phyloP scores from a whole-genome alignment of 768 basidiomycete genomes.

The Lentinula boryana region DNA sequence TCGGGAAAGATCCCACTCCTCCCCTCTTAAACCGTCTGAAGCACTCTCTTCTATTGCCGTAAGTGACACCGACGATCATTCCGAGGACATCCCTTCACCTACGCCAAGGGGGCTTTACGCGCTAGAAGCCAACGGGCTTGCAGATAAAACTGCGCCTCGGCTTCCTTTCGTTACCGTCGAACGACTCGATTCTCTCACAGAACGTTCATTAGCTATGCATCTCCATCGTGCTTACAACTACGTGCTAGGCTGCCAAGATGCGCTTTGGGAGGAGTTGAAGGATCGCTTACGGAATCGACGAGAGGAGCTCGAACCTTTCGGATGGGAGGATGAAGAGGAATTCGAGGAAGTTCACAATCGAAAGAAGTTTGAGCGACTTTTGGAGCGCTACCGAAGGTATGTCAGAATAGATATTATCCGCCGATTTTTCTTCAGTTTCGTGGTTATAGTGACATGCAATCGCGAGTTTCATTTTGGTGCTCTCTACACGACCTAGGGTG shows the following conservation, averaged over 20 bases:
- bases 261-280: conserved; percentile 73
- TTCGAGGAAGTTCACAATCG: conserved; percentile 50
- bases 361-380: conserved; percentile 51
- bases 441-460: conserved; percentile 53
- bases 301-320: conserved; percentile 46
- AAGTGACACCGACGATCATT: conserved; percentile 8
- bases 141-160: conserved; percentile 31
- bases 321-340: conserved; percentile 70
- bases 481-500: conserved; percentile 55
- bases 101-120: conserved; percentile 31
- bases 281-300: conserved; percentile 54
- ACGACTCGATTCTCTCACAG: conserved; percentile 40
- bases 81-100: conserved; percentile 11
- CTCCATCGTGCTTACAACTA: conserved; percentile 57
- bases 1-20: conserved; percentile 7
- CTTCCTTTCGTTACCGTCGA: conserved; percentile 33
- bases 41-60: background rate
- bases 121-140: conserved; percentile 37
- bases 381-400: conserved; percentile 54
- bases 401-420: background rate
- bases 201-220: conserved; percentile 66
- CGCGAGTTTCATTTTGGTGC: conserved; percentile 58
- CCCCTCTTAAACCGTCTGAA: background rate
- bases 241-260: conserved; percentile 62
- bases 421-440: background rate